Base-by-base conservation (phyloP, 306 rosid genomes). In the Dalbergia cochinchinensis region DNA sequence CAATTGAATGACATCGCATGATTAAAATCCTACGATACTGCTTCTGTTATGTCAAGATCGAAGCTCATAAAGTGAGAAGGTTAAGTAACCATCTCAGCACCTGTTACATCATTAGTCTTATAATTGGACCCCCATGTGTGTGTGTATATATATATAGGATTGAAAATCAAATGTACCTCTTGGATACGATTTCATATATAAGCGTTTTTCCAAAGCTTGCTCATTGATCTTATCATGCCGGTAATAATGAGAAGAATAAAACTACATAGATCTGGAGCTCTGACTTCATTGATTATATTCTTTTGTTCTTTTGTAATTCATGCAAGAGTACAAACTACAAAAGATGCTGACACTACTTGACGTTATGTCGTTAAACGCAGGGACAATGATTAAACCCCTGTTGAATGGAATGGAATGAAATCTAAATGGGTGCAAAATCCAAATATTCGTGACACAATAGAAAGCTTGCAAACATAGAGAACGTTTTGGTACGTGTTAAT, bases 381-480 rank as follows among this genome's bases (percentile, higher is more conserved):
- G 54, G 84, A 73, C 78, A 70, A 10, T 82, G 78, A 76, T 76
- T 53, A 70, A 69, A 53, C 73, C 69, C 60, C 16, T 60, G 68
- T 31, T 61, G 5, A 69, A 70, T 53, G 69, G 5, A 69, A 70
- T 53, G 69, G 85, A 69, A 70, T 55, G 73, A 77, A 63, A 42
- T 16, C 66, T 22, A 68, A 18, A 50, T 61, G 9, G 59, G 80
- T 15, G 11, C 42, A 74, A 44, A 74, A 41, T 20, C 74, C 34
- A 53, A 70, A 53, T 77, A 83, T 71, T 71, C 86, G 20, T 19
- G 64, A 71, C 57, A 65, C 33, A 58, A 83, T 34, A 78, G 61
- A 78, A 62, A 12, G 45, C 58, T 26, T 19, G n/a, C 60, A 71
- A 72, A 39, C 16, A 68, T 7, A 45, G 1, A 63, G 42, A 85